phyloP scores from a whole-genome alignment of 2,329 filamentous ascomycete species.

The Spiromastix sp. region DNA sequence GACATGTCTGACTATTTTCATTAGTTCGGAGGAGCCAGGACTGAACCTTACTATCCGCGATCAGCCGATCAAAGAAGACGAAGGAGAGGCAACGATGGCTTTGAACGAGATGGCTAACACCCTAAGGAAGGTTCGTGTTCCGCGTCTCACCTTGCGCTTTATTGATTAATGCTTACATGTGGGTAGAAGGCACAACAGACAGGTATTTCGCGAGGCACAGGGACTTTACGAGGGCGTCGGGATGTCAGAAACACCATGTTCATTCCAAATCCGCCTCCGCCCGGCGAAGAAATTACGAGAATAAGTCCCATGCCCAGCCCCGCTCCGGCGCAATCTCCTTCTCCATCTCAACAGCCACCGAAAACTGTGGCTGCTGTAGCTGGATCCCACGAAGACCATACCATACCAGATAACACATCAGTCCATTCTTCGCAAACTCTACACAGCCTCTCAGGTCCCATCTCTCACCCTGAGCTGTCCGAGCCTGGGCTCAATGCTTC shows the following conservation, averaged over 20 bases:
- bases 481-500: constrained; percentile 76
- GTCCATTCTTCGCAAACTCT: constrained; percentile 80
- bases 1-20: constrained; percentile 11
- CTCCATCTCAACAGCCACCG: constrained; percentile 25
- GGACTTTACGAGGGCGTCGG: constrained; percentile 75
- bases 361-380: constrained; percentile 39
- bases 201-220: constrained; percentile 54
- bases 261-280: constrained; percentile 43
- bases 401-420: constrained; percentile 76
- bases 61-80: constrained; percentile 40
- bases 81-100: constrained; percentile 38
- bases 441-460: constrained; percentile 54
- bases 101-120: constrained; percentile 40
- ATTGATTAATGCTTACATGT: constrained; percentile 11
- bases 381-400: constrained; percentile 50
- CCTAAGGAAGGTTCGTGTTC: constrained; percentile 31
- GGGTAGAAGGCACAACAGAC: constrained; percentile 35
- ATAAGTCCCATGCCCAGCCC: constrained; percentile 18
- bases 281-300: constrained; percentile 26
- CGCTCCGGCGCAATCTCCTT: constrained; percentile 18
- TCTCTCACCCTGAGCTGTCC: constrained; percentile 72
- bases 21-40: constrained; percentile 31
- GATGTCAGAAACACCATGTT: constrained; percentile 90
- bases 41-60: constrained; percentile 40
- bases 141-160: not conserved